A percentile compares a stretch with the other conserved stretches of the same genome.
Conservation (phyloP, 768 basidiomycete species). For the Rossbeevera mucosa region DNA sequence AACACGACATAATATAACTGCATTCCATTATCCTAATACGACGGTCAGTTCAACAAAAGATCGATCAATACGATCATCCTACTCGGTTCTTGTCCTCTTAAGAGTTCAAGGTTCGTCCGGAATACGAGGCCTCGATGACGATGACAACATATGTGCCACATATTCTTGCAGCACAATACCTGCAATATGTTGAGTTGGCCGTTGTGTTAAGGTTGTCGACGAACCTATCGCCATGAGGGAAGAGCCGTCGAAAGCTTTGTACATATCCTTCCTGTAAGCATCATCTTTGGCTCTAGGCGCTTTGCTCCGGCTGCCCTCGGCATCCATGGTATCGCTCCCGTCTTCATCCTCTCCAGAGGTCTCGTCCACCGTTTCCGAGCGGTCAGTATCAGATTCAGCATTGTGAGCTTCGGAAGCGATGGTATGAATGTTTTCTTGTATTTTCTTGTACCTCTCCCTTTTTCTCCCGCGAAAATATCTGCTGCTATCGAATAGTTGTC, state of each 20-base stretch:
- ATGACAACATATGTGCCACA: conserved; percentile 35
- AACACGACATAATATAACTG: conserved; percentile 1
- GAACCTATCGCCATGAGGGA: conserved; percentile 69
- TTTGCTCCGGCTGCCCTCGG: conserved; percentile 7
- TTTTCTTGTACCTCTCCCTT: conserved; percentile 28
- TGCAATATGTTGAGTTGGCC: conserved; percentile 20
- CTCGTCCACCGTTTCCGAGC: conserved; percentile 14
- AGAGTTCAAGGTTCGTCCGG: not conserved
- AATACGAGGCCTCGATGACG: not conserved
- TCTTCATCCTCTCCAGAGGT: conserved; percentile 15
- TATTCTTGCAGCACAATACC: conserved; percentile 71
- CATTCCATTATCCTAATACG: conserved; percentile 1
- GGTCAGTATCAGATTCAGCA: conserved; percentile 8
- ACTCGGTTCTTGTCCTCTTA: conserved; percentile 10
- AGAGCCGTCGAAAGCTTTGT: conserved; percentile 67
- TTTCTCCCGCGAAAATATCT: conserved; percentile 42
- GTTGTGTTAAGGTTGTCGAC: conserved; percentile 12
- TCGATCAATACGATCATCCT: not conserved
- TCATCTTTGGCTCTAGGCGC: conserved; percentile 4
- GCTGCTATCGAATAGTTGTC: conserved; percentile 51
- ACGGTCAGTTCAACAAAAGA: not conserved
- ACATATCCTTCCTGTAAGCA: conserved; percentile 52
- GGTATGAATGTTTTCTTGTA: conserved; percentile 20
- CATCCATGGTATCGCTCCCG: conserved; percentile 6
- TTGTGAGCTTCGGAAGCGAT: conserved; percentile 11